Percentiles rank a stretch among this genome's conserved stretches.
Conservation (phyloP, 2,329 filamentous ascomycete species). For the Aspergillus ochraceoroseus region DNA sequence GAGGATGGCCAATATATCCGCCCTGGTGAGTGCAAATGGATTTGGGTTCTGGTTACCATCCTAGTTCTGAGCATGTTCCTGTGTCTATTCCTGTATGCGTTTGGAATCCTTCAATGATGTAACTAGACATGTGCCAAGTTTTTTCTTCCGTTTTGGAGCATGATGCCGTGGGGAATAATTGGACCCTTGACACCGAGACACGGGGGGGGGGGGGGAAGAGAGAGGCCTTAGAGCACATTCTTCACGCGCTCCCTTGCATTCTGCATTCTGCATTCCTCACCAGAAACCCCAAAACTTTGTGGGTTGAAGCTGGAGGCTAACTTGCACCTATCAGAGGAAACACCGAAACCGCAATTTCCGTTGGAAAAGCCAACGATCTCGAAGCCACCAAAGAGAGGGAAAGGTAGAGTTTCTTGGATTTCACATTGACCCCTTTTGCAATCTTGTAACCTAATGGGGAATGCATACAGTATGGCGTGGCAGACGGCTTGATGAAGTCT, state of each 20-base stretch:
- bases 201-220: not conserved
- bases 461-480: too few relatives aligned
- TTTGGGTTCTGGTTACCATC: slow-evolving; percentile 21
- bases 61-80: slow-evolving; percentile 23
- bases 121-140: slow-evolving; percentile 13
- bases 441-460: not conserved
- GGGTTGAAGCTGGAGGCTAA: too few relatives aligned
- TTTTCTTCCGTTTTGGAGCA: slow-evolving; percentile 1
- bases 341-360: not conserved
- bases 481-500: too few relatives aligned
- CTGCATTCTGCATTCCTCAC: slow-evolving; percentile 11
- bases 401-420: not conserved
- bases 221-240: slow-evolving; percentile 12
- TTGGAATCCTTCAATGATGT: slow-evolving; percentile 24
- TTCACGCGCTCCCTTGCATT: slow-evolving; percentile 15
- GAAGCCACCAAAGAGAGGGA: not conserved
- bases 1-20: slow-evolving; percentile 1
- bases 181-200: not conserved
- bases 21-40: slow-evolving; percentile 25
- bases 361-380: not conserved
- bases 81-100: slow-evolving; percentile 24
- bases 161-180: not conserved
- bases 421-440: not conserved
- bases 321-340: too few relatives aligned
- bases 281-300: slow-evolving; percentile 4